Evolutionary conservation across 2,329 filamentous ascomycete genomes (phyloP).

Genomic region (Fusarium musae): DNA sequence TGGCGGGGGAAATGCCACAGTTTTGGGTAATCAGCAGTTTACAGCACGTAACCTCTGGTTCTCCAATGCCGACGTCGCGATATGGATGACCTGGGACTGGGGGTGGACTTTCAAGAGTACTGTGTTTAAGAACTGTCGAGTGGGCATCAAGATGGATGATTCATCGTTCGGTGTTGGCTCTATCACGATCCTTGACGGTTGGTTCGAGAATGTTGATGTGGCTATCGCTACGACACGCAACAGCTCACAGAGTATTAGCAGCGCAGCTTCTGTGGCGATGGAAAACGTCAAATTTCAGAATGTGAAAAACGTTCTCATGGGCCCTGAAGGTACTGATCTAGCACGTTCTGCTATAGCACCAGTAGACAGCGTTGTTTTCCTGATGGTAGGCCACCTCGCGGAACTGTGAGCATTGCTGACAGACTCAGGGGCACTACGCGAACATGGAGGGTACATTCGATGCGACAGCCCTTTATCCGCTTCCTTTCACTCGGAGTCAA

Average conservation of each 20-base stretch:
- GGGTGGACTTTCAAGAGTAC: slow-evolving; percentile 78
- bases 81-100: slow-evolving; percentile 81
- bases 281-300: slow-evolving; percentile 58
- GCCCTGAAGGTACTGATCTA: slow-evolving; percentile 33
- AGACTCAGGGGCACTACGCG: slow-evolving; percentile 41
- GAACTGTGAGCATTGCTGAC: slow-evolving; percentile 10
- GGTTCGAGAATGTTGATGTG: slow-evolving; percentile 71
- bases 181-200: slow-evolving; percentile 79
- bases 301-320: slow-evolving; percentile 47
- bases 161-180: slow-evolving; percentile 72
- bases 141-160: slow-evolving; percentile 74
- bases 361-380: slow-evolving; percentile 30
- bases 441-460: slow-evolving; percentile 37
- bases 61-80: slow-evolving; percentile 71
- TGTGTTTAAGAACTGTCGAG: slow-evolving; percentile 69
- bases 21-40: slow-evolving; percentile 76
- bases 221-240: slow-evolving; percentile 73
- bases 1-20: slow-evolving; percentile 70
- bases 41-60: slow-evolving; percentile 76
- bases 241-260: slow-evolving; percentile 46
- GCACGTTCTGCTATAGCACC: slow-evolving; percentile 17
- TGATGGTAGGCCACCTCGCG: slow-evolving; percentile 37
- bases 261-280: slow-evolving; percentile 57
- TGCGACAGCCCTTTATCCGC: slow-evolving; percentile 37
- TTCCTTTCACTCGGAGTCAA: slow-evolving; percentile 26